These are phyloP conservation scores for Plasmodium sp. DNA, from an alignment of 169 alveolate species.

Conservation along the genomic window DNA sequence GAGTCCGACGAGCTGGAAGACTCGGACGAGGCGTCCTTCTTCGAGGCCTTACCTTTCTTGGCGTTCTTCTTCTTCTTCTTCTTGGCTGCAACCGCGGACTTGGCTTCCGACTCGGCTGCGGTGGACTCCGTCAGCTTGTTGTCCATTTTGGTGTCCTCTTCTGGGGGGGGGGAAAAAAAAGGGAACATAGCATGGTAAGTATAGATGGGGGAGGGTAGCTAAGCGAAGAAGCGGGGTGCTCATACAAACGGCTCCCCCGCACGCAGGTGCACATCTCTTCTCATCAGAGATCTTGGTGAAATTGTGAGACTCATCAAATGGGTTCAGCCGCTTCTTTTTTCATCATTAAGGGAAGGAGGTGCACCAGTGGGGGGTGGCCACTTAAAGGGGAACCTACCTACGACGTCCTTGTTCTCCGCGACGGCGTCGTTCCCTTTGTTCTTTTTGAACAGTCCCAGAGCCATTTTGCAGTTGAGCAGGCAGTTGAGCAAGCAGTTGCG, in stretches of 20 bases:
- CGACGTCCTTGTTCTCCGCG: not conserved
- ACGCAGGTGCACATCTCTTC: not conserved
- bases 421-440: constrained; percentile 5
- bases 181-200: not conserved
- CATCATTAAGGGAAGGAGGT: constrained; percentile 30
- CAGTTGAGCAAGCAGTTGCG: too few species aligned
- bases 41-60: constrained; percentile 2
- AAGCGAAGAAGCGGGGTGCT: not conserved
- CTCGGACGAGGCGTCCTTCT: constrained; percentile 33
- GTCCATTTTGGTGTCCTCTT: constrained; percentile 10
- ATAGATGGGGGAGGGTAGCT: not conserved
- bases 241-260: not conserved
- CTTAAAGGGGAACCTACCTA: not conserved
- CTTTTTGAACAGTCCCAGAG: constrained; percentile 13
- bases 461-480: constrained; percentile 22
- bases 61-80: constrained; percentile 41
- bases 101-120: constrained; percentile 62
- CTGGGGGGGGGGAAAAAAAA: not conserved
- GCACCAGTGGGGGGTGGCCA: not conserved
- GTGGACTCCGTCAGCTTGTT: constrained; percentile 51
- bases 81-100: not conserved
- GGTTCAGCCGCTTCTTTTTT: constrained; percentile 6
- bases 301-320: constrained; percentile 18
- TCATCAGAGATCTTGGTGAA: constrained; percentile 75
- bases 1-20: constrained; percentile 19